These are phyloP conservation scores for Epichloe gansuensis DNA, from an alignment of 2,329 filamentous ascomycete species.

Conservation along the genomic window DNA sequence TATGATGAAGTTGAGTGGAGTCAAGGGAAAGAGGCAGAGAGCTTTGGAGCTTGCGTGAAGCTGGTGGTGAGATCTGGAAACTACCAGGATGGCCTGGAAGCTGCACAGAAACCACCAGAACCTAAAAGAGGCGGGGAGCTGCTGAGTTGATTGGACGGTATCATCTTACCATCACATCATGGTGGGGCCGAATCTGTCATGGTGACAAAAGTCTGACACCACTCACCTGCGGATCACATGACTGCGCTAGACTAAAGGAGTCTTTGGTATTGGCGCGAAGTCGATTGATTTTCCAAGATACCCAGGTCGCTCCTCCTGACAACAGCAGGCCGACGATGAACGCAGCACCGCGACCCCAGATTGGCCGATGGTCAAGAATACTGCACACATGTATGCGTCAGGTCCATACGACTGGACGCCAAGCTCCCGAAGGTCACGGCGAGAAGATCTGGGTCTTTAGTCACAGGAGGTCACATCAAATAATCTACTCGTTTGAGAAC, in stretches of 20 bases:
- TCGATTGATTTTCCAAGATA: conserved; percentile 9
- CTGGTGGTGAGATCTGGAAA: conserved; percentile 8
- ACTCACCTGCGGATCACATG: conserved; percentile 12
- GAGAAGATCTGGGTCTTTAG: conserved; percentile 46
- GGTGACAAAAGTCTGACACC: not conserved
- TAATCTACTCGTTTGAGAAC: conserved; percentile 39
- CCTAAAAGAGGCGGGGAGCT: conserved; percentile 13
- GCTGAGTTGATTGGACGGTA: conserved; percentile 10
- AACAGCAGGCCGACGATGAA: conserved; percentile 23
- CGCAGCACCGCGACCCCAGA: conserved; percentile 19
- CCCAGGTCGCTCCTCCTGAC: not conserved
- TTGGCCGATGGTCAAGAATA: conserved; percentile 32
- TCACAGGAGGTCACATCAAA: conserved; percentile 37
- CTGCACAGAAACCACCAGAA: conserved; percentile 21
- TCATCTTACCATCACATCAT: conserved; percentile 19
- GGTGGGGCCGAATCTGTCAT: not conserved
- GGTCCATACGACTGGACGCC: conserved; percentile 18
- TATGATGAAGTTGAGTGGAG: not conserved
- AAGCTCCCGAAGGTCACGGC: conserved; percentile 32
- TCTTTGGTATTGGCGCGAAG: not conserved
- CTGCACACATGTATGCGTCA: conserved; percentile 31
- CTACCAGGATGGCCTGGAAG: conserved; percentile 14
- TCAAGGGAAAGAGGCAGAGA: not conserved
- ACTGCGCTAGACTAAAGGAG: conserved; percentile 6
- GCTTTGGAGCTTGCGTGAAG: not conserved